Conservation (phyloP, 306 rosid species). For the Sophora flavescens region DNA sequence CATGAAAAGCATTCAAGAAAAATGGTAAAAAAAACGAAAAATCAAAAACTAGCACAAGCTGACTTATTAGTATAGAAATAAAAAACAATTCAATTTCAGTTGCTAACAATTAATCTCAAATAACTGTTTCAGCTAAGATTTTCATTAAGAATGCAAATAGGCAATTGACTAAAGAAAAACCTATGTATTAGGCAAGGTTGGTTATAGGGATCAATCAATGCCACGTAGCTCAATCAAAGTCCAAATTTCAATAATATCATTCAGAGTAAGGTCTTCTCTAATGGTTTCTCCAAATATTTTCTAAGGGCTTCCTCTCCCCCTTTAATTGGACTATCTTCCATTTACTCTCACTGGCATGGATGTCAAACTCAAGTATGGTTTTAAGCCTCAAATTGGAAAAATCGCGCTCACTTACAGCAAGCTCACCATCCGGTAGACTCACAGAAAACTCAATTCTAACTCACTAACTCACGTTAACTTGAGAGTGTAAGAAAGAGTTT, state of each 20-base stretch:
- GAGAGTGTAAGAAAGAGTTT: neutral
- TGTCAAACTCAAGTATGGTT: neutral
- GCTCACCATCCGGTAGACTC: constrained; percentile 1
- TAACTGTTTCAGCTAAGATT: neutral
- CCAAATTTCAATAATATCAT: constrained; percentile 18
- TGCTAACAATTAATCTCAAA: neutral
- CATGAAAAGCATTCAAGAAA: constrained; percentile 7
- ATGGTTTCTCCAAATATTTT: neutral
- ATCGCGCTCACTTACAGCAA: neutral
- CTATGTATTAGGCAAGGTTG: neutral
- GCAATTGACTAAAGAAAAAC: neutral
- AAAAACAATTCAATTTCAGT: neutral
- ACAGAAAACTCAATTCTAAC: neutral
- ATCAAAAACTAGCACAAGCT: neutral
- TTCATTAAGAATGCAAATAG: constrained; percentile 4
- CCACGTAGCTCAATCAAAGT: neutral
- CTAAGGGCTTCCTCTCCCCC: constrained; percentile 12
- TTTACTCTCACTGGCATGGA: neutral
- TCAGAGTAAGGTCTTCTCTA: neutral
- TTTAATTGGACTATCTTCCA: constrained; percentile 27
- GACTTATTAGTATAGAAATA: constrained; percentile 6
- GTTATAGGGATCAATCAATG: constrained; percentile 22
- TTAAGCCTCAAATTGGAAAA: neutral
- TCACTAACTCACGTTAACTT: neutral
- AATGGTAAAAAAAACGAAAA: neutral